Base-by-base conservation (phyloP, 23 red algal genomes). In the Chondrus crispus region DNA sequence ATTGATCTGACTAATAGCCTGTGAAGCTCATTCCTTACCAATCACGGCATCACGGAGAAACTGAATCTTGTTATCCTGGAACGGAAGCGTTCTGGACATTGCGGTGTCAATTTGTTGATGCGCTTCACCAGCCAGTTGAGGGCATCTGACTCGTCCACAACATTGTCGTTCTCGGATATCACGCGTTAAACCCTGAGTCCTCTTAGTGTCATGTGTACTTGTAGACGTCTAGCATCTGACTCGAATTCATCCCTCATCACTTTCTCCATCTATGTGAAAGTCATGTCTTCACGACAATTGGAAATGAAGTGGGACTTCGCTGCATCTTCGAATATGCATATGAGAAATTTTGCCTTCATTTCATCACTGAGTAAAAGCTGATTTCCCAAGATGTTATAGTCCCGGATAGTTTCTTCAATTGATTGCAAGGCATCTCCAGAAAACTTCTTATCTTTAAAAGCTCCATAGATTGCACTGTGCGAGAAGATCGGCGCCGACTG, bases 151-250 rank as follows among this genome's bases (percentile, higher is more conserved):
- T 36, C n/a, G 11, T 42, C 36, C 80, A 33, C 43, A 35, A 84
- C 46, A n/a, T n/a, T n/a, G 20, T 84, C 80, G 29, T 84, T 62
- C 36, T 84, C 80, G 3, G 80, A 84, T 55, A 84, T 84, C 2
- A 84, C 51, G 3, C 35, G 45, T 38, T 84, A 49, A 5, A 84
- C 41, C 6, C 80, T 42, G 33, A 84, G 7, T 3, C 38, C 41
- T 5, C 64, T 66, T 41, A 84, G 54, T 10, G 47, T 60, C 33
- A 9, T 57, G 5, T 82, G 24, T 13, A 82, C 77, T 26, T 52
- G 47, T 5, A 82, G 77, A 36, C 36, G 80, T 16, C 80, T n/a
- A 33, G 52, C 4, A 29, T 63, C 54, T 24, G 9, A 52, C 14
- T 84, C 54, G 36, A 62, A 84, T 18, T 84, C 80, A 3, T 13